phyloP scores from a whole-genome alignment of 805 yeast genomes.

The Cyberlindnera euphorbiae region DNA sequence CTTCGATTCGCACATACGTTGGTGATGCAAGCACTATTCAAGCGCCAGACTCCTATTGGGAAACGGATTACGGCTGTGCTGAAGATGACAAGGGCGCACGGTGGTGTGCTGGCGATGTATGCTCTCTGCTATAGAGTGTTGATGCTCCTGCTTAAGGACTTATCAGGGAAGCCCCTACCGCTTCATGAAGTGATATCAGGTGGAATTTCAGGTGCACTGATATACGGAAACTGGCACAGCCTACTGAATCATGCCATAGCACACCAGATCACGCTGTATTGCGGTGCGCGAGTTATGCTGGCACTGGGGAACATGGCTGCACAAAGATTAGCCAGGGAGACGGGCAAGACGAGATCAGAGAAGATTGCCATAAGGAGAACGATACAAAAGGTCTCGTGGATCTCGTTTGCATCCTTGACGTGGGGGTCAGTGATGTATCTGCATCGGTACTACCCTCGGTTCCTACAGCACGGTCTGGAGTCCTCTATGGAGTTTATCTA shows the following conservation, averaged over 20 bases:
- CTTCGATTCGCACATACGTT: constrained; percentile 60
- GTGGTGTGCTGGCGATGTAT: constrained; percentile 49
- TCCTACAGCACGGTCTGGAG: constrained; percentile 59
- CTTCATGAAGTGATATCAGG: constrained; percentile 31
- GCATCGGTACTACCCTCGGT: constrained; percentile 56
- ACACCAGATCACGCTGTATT: constrained; percentile 72
- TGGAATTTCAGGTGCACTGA: constrained; percentile 34
- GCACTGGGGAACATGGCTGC: constrained; percentile 43
- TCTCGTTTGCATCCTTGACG: constrained; percentile 52
- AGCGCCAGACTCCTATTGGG: constrained; percentile 25
- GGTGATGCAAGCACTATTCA: constrained; percentile 53
- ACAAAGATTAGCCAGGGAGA: constrained; percentile 13
- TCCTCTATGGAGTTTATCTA: constrained; percentile 70
- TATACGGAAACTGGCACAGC: constrained; percentile 33
- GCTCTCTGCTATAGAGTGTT: constrained; percentile 48
- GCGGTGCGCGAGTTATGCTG: constrained; percentile 61
- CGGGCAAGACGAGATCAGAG: constrained; percentile 8
- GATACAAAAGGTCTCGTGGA: constrained; percentile 43
- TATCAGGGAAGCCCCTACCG: constrained; percentile 20
- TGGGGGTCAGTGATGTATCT: constrained; percentile 77
- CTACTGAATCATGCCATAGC: constrained; percentile 44
- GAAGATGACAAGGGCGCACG: constrained; percentile 51
- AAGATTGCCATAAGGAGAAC: constrained; percentile 9
- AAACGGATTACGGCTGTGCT: constrained; percentile 44
- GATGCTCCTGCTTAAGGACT: constrained; percentile 26